phyloP scores from a whole-genome alignment of 2,329 filamentous ascomycete species.

The Colletotrichum tanaceti region DNA sequence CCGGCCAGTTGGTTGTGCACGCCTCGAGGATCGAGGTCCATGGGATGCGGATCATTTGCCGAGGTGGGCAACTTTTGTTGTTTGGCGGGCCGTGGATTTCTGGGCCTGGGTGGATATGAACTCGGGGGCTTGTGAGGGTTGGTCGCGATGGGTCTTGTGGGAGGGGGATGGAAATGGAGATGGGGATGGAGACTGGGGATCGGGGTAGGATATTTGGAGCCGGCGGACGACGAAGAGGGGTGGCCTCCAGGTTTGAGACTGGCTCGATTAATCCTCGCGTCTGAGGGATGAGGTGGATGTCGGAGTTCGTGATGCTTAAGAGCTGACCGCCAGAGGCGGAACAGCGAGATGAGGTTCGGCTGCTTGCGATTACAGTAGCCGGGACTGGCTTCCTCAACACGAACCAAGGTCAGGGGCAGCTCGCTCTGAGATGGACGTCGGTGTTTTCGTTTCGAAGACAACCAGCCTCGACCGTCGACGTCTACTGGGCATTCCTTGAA shows the following conservation, averaged over 20 bases:
- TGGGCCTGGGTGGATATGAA: background rate
- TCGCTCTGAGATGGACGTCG: background rate
- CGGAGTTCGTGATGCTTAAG: background rate
- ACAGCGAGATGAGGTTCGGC: background rate
- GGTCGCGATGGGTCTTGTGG: background rate
- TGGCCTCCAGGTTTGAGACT: too few relatives aligned
- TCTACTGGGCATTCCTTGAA: background rate
- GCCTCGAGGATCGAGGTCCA: background rate
- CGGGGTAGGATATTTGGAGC: background rate
- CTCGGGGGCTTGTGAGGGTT: background rate
- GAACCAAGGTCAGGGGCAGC: background rate
- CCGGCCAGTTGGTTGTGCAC: conserved; percentile 15
- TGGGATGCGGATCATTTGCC: background rate
- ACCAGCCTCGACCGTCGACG: too few relatives aligned
- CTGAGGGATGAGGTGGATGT: background rate
- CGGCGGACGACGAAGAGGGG: background rate
- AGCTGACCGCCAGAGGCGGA: background rate
- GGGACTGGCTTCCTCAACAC: background rate
- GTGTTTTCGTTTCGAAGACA: too few relatives aligned
- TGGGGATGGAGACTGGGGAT: too few relatives aligned
- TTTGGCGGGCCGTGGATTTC: background rate
- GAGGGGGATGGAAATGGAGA: too few relatives aligned
- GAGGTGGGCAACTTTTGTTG: conserved; percentile 6
- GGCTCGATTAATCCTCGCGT: too few relatives aligned
- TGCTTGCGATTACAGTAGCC: background rate